Conservation (phyloP, 140 eudicot species). For the Bidens hawaiensis region DNA sequence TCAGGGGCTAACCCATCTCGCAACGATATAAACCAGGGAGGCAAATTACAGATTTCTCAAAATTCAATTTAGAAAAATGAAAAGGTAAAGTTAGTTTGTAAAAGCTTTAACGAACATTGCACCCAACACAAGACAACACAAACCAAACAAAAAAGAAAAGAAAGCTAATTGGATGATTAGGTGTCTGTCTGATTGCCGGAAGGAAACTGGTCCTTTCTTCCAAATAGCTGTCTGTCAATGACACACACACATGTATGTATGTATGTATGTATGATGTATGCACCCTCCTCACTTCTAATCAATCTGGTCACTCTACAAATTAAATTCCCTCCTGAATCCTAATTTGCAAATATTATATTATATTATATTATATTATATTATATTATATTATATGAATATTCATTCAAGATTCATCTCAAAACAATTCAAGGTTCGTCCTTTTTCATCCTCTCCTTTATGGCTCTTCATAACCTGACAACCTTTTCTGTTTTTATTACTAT, state of each 20-base stretch:
- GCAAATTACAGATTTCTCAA: no score
- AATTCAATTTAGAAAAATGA: no score
- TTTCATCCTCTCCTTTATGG: not conserved
- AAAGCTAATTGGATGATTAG: not conserved
- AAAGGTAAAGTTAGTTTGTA: not conserved
- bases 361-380: no score
- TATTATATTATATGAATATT: no score
- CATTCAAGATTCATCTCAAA: not conserved
- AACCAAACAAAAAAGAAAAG: not conserved
- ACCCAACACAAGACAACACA: no score
- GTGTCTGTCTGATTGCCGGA: constrained; percentile 8
- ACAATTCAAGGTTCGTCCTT: not conserved
- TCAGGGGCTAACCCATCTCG: no score
- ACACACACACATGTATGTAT: no score
- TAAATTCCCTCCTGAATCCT: not conserved
- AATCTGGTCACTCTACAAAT: not conserved
- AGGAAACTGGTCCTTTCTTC: not conserved
- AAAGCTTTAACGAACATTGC: not conserved
- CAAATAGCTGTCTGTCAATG: constrained; percentile 19
- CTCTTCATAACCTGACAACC: not conserved
- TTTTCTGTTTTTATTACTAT: not conserved
- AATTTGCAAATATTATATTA: no score
- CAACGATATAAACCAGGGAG: no score
- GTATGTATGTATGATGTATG: no score
- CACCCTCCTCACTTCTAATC: not conserved